Base-by-base conservation (phyloP, 2,329 filamentous ascomycete species). In the Xylaria sp. region DNA sequence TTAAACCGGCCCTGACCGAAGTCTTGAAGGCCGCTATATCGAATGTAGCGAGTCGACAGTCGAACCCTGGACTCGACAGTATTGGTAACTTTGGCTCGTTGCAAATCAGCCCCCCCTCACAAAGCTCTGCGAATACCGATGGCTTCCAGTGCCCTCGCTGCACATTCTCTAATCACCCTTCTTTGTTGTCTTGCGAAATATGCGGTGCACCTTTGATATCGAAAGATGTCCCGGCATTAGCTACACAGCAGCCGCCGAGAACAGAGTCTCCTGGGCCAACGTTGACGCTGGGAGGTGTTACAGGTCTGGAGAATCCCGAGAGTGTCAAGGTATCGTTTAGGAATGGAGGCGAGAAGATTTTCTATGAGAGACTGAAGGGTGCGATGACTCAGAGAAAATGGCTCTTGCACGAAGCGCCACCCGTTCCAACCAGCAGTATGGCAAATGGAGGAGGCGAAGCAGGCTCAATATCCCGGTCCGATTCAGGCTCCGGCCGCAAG, bases 321-420 rank as follows among this genome's bases (percentile, higher is more conserved):
- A 90, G 87, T 69, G 88, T 98, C 73, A 99, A 97, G 77, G 82
- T 99, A 44, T 98, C 96, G 0, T 99, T 99, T 73, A 90, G 96
- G 36, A 88, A 85, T 38, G 94, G 95, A 2, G 96, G 96, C 0
- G 95, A 94, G 67, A 95, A 94, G 79, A 90, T 93, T 5, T 97
- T 99, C 71, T 89, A 92, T 72, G 96, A 98, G 73, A 87, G 94
- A 54, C 84, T 99, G 1, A 98, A 97, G 75, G 89, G 89, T 6
- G 92, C 94, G 9, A 87, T 98, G 79, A 90, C 94, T 1, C 96
- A 99, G 78, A 88, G 96, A 15, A 98, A 98, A 83, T 99, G 96
- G 96, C 85, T 99, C 2, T 85, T 97, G 0, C 92, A 96, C 63
- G 90, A 92, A 75, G 96, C 96, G 0, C 96, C 96, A 1, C 94